These are phyloP conservation scores for Colletotrichum caudatum DNA, from an alignment of 2,329 filamentous ascomycete species.

Conservation along the genomic window DNA sequence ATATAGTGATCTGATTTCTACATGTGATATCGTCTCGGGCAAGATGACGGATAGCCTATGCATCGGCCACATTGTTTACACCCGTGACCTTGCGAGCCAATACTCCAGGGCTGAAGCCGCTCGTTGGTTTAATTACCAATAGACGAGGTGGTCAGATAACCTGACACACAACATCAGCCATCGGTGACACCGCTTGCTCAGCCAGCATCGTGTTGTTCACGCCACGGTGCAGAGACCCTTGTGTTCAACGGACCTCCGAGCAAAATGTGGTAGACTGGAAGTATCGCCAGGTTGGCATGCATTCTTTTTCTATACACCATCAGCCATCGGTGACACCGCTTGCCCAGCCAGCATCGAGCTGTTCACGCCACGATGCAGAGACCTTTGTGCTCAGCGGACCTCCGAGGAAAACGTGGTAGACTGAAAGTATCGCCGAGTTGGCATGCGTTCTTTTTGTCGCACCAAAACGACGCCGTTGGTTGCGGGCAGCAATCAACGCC, in stretches of 20 bases:
- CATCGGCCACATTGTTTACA: background rate
- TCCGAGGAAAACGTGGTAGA: no score
- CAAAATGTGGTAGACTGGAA: background rate
- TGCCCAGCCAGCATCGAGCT: no score
- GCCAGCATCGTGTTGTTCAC: constrained; percentile 6
- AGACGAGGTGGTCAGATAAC: background rate
- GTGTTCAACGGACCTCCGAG: background rate
- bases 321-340: no score
- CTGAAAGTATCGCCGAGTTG: no score
- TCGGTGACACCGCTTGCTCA: background rate
- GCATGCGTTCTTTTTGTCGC: no score
- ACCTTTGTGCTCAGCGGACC: no score
- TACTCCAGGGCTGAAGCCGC: background rate
- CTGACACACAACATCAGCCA: background rate
- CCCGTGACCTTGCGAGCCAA: background rate
- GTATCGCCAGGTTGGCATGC: background rate
- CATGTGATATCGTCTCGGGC: background rate
- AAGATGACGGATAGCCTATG: no score
- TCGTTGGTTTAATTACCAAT: background rate
- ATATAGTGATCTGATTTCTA: background rate
- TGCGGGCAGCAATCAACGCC: no score
- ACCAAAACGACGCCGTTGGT: no score
- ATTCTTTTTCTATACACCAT: no score
- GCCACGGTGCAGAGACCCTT: no score
- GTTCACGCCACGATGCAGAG: no score